These are phyloP conservation scores for Phytophthora pinifolia DNA, from an alignment of 352 stramenopile species.

Conservation along the genomic window DNA sequence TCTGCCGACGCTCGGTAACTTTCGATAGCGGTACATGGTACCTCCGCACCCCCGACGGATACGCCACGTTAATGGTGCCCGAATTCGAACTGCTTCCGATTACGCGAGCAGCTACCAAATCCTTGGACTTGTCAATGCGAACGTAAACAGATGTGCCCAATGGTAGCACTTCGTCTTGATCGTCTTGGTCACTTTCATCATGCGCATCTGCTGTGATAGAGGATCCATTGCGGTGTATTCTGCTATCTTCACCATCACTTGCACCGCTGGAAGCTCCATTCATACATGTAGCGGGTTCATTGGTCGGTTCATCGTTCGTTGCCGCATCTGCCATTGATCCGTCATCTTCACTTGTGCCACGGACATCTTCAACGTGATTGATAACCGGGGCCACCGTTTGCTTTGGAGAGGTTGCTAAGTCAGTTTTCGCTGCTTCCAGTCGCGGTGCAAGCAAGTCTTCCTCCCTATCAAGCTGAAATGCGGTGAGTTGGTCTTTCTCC, in stretches of 20 bases:
- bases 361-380: constrained; percentile 3
- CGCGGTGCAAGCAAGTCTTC: constrained; percentile 27
- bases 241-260: too few species aligned
- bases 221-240: background rate
- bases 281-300: too few species aligned
- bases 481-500: constrained; percentile 73
- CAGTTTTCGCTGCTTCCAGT: background rate
- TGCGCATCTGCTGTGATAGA: background rate
- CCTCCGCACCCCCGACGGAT: constrained; percentile 52
- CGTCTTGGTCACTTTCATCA: constrained; percentile 20
- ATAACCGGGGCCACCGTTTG: background rate
- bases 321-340: too few species aligned
- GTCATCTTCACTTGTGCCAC: background rate
- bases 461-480: constrained; percentile 61
- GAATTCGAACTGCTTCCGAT: constrained; percentile 62
- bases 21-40: constrained; percentile 68
- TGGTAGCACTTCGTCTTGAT: constrained; percentile 37
- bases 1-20: constrained; percentile 46
- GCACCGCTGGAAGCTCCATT: too few species aligned
- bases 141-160: constrained; percentile 65
- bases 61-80: constrained; percentile 68
- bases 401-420: background rate
- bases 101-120: constrained; percentile 59
- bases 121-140: constrained; percentile 62
- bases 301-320: too few species aligned